Evolutionary conservation across 148 eudicot species (phyloP), one percentile per base, ranked within the genome.

Genomic region (Cornus suecica): DNA sequence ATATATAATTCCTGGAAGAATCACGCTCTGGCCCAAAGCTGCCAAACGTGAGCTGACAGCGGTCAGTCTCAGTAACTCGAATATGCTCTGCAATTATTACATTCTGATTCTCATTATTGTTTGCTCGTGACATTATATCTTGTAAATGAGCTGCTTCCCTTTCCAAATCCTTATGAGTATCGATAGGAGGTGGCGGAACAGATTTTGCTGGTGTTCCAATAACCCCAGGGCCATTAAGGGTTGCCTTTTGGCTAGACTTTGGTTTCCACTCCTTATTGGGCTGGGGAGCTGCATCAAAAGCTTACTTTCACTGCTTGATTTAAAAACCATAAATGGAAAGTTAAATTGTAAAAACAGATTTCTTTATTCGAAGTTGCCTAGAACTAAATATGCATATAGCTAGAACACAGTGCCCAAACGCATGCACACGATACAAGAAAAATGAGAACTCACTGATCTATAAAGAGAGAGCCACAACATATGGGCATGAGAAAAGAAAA

Each of bases 211-310:
- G 90, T 61, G 86, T 78, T 74, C 91, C 93, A 75, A 89, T 90
- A 58, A 87, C 93, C 51, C 93, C 93, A 79, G 86, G 88, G 71
- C 80, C 82, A 71, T 83, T 70, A 32, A 24, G 77, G 71, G 76
- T 86, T 45, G 88, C 77, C 75, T 86, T 92, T 69, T 85, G 81
- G 73, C 74, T 91, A 32, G 88, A 73, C 81, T 94, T 94, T n/a
- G 94, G 99, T 82, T 92, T 94, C 99, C 99, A 94, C 75, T 92
- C 97, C 85, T 90, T 94, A 69, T 82, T 87, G 76, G 90, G 77
- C 78, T 85, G 83, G 20, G 83, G 61, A 74, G 86, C 99, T 94
- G 81, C 70, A 83, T 28, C 41, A 81, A 79, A 22, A 48, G 20
- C 20, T 13, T 16, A 48, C 15, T 7, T 58, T 58, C 62, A 37